Conservation (phyloP, 805 yeast species). For the Myxozyma udenii region DNA sequence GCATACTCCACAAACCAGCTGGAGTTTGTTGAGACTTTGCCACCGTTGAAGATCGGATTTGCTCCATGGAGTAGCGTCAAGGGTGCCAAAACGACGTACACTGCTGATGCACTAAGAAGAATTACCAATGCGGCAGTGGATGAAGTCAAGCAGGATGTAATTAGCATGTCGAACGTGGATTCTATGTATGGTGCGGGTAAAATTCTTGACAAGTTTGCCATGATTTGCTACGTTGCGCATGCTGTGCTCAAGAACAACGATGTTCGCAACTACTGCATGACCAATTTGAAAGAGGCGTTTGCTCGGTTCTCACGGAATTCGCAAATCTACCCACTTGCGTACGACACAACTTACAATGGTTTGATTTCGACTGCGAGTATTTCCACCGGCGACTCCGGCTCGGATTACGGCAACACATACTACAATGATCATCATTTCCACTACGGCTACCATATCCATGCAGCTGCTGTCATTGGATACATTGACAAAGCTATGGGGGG, state of each 20-base stretch:
- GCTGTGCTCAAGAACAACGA: slow-evolving; percentile 57
- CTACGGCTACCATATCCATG: slow-evolving; percentile 77
- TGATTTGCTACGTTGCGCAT: slow-evolving; percentile 70
- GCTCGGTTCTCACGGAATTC: slow-evolving; percentile 63
- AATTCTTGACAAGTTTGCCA: slow-evolving; percentile 83
- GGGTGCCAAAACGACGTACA: slow-evolving; percentile 41
- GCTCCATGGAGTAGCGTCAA: slow-evolving; percentile 58
- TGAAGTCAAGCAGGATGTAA: slow-evolving; percentile 57
- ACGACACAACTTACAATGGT: slow-evolving; percentile 57
- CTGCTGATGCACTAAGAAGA: slow-evolving; percentile 41
- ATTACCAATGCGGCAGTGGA: slow-evolving; percentile 50
- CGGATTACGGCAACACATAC: slow-evolving; percentile 74
- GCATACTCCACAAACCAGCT: slow-evolving; percentile 39
- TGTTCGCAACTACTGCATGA: slow-evolving; percentile 52
- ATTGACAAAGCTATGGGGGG: slow-evolving; percentile 56
- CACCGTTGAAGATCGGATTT: slow-evolving; percentile 45
- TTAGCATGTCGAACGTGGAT: slow-evolving; percentile 59
- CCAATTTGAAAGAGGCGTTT: slow-evolving; percentile 63
- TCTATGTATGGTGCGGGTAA: slow-evolving; percentile 93
- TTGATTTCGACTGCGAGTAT: slow-evolving; percentile 48
- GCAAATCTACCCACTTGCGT: slow-evolving; percentile 70
- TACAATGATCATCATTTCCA: slow-evolving; percentile 89
- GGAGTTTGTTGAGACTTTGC: slow-evolving; percentile 41
- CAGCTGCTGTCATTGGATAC: slow-evolving; percentile 75
- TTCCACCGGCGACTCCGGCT: slow-evolving; percentile 44